Evolutionary conservation across 129 eudicot species (phyloP).

Genomic region (Tanacetum coccineum): DNA sequence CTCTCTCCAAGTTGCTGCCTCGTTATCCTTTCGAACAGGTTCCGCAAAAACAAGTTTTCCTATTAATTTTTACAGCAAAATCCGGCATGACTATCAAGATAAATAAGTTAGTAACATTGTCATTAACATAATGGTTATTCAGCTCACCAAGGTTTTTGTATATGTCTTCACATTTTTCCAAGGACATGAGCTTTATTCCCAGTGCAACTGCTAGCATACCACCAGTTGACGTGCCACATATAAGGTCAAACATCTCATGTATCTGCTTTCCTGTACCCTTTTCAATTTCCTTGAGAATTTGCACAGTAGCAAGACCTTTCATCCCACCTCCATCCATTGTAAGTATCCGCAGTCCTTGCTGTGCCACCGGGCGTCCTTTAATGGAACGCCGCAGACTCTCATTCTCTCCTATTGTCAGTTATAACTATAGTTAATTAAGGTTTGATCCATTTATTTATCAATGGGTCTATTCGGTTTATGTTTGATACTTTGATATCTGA

Average conservation of each 20-base stretch:
- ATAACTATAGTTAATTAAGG: not conserved
- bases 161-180: conserved; percentile 89
- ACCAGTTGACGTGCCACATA: conserved; percentile 98
- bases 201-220: conserved; percentile 99
- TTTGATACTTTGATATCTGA: not conserved
- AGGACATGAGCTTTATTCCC: conserved; percentile 78
- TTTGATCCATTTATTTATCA: not conserved
- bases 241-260: conserved; percentile 95
- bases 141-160: conserved; percentile 88
- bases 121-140: not conserved
- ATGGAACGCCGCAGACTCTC: conserved; percentile 77
- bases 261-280: conserved; percentile 86
- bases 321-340: conserved; percentile 99
- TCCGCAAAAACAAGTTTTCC: conserved; percentile 98
- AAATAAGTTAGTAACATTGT: conserved; percentile 7
- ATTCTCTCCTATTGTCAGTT: conserved; percentile 64
- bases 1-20: conserved; percentile 98
- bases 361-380: conserved; percentile 69
- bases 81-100: not conserved
- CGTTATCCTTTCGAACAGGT: conserved; percentile 83
- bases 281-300: conserved; percentile 84
- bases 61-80: conserved; percentile 26
- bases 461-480: not conserved
- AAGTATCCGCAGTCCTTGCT: conserved; percentile 87
- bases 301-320: conserved; percentile 97